Percentiles rank a stretch among this genome's conserved stretches.
Evolutionary conservation across 768 basidiomycete species (phyloP).

Genomic region (Wakefieldia striispora): DNA sequence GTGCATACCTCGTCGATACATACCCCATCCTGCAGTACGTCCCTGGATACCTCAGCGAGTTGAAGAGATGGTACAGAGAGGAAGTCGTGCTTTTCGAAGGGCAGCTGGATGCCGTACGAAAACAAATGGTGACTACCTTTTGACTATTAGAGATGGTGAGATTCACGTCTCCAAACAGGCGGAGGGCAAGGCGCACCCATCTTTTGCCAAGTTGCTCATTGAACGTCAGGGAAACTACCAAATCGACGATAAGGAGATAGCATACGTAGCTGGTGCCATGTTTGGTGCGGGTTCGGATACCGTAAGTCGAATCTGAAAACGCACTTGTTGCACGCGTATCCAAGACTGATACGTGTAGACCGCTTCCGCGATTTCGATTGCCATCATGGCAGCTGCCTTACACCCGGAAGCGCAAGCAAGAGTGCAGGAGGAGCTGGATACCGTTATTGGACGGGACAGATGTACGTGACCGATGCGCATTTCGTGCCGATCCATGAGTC

Average conservation of each 20-base stretch:
- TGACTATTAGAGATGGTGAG: no score
- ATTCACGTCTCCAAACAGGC: constrained; percentile 12
- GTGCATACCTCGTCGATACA: constrained; percentile 27
- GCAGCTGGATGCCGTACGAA: constrained; percentile 29
- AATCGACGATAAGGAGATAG: constrained; percentile 34
- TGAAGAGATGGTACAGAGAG: constrained; percentile 51
- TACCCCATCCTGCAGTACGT: constrained; percentile 23
- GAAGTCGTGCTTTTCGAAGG: constrained; percentile 34
- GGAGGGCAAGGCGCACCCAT: constrained; percentile 24
- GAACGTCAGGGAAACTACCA: constrained; percentile 34
- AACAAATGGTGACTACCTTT: constrained; percentile 26
- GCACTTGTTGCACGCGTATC: no score
- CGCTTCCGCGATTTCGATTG: constrained; percentile 48
- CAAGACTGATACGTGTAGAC: constrained; percentile 19
- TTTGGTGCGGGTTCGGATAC: constrained; percentile 44
- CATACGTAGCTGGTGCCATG: constrained; percentile 41
- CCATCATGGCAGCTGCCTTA: constrained; percentile 53
- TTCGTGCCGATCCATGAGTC: no score
- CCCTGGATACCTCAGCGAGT: constrained; percentile 42
- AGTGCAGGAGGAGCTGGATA: constrained; percentile 54
- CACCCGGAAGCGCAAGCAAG: constrained; percentile 47
- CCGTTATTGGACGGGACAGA: constrained; percentile 42
- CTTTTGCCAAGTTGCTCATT: constrained; percentile 37
- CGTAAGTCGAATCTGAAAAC: constrained; percentile 19
- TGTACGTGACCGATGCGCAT: constrained; percentile 7